Conservation (phyloP, 108 stramenopile species). For the Nitzschia inconspicua region DNA sequence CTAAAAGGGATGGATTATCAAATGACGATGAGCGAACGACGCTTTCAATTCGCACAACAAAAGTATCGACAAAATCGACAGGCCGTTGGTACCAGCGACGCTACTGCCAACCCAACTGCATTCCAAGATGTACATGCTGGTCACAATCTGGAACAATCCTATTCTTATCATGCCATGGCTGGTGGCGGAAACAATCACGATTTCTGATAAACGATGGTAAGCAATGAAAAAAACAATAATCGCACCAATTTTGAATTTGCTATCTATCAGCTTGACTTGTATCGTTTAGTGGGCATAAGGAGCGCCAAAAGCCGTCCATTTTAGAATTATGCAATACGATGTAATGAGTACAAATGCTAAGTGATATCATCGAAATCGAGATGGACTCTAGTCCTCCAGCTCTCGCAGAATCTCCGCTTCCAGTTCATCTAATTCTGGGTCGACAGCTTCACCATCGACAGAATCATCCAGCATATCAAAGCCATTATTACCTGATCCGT, state of each 20-base stretch:
- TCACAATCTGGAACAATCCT: neutral
- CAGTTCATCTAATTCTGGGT: constrained; percentile 67
- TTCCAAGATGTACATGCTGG: neutral
- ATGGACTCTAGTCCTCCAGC: constrained; percentile 69
- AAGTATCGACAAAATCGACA: too few relatives aligned
- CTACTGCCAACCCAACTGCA: too few relatives aligned
- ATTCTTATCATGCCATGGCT: neutral
- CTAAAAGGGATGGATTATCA: constrained; percentile 4
- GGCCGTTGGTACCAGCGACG: neutral
- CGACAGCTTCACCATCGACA: constrained; percentile 34
- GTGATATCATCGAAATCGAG: too few relatives aligned
- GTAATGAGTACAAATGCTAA: too few relatives aligned
- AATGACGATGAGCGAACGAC: constrained; percentile 5
- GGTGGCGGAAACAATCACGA: too few relatives aligned
- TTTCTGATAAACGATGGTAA: too few relatives aligned
- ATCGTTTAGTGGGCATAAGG: too few relatives aligned
- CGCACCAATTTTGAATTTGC: too few relatives aligned
- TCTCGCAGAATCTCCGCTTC: constrained; percentile 87
- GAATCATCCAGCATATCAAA: constrained; percentile 46
- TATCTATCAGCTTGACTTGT: too few relatives aligned
- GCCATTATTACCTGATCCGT: constrained; percentile 11
- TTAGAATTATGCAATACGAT: too few relatives aligned
- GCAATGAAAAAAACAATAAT: too few relatives aligned
- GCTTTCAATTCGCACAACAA: neutral
- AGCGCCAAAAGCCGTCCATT: too few relatives aligned